These are phyloP conservation scores for Castanea mollissima DNA, from an alignment of 306 rosid species.

Conservation along the genomic window DNA sequence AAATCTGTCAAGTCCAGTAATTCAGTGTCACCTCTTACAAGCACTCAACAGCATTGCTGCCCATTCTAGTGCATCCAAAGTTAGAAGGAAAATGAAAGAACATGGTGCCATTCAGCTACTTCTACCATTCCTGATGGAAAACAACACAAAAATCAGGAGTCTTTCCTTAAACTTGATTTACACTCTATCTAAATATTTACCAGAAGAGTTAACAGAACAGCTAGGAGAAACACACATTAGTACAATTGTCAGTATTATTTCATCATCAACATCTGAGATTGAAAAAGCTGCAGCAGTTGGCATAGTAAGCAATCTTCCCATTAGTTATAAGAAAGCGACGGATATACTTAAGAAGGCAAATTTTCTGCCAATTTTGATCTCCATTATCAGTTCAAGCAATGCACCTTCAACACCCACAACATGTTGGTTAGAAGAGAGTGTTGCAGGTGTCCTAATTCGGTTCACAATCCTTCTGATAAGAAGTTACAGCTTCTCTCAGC, in stretches of 20 bases:
- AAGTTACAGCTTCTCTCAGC: constrained; percentile 67
- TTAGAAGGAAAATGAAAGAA: constrained; percentile 69
- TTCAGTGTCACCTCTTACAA: constrained; percentile 70
- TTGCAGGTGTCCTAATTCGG: constrained; percentile 52
- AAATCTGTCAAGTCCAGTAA: constrained; percentile 74
- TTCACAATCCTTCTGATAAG: constrained; percentile 75
- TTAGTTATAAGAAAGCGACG: constrained; percentile 58
- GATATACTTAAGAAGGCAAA: constrained; percentile 56
- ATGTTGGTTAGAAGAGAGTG: constrained; percentile 41
- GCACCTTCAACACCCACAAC: constrained; percentile 33
- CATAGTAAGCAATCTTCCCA: constrained; percentile 67
- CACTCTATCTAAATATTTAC: constrained; percentile 67
- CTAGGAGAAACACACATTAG: constrained; percentile 57
- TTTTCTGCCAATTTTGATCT: constrained; percentile 54
- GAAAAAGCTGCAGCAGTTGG: constrained; percentile 74
- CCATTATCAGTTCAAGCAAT: constrained; percentile 40
- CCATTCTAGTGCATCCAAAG: constrained; percentile 58
- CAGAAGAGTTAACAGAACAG: constrained; percentile 66
- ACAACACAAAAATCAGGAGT: constrained; percentile 43
- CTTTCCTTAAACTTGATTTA: constrained; percentile 53
- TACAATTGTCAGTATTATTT: constrained; percentile 46
- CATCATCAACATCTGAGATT: constrained; percentile 42
- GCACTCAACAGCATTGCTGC: constrained; percentile 79
- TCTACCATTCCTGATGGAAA: constrained; percentile 67
- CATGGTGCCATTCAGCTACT: constrained; percentile 79